Conservation (phyloP, 306 rosid species). For the Glycine soja region DNA sequence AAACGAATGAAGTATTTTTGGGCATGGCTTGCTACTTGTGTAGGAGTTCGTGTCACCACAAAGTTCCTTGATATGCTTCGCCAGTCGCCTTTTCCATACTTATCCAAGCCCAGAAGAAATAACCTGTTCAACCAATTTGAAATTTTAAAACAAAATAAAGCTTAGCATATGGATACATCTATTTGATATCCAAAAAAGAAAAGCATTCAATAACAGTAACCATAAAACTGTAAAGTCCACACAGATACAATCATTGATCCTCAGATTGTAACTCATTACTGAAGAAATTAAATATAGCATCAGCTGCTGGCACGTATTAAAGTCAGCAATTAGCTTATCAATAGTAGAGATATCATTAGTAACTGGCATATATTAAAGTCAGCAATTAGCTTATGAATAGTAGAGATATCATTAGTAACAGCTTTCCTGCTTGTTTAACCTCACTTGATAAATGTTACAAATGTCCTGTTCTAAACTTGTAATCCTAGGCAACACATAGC, state of each 20-base stretch:
- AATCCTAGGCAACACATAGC: neutral
- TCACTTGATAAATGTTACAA: neutral
- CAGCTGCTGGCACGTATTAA: neutral
- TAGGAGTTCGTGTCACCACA: conserved; percentile 95
- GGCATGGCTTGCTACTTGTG: conserved; percentile 98
- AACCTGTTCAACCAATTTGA: conserved; percentile 57
- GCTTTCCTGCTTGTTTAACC: neutral
- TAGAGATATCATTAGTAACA: neutral
- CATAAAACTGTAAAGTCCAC: conserved; percentile 20
- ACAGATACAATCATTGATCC: neutral
- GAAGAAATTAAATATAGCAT: neutral
- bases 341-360: too few species aligned
- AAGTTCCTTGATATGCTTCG: conserved; percentile 95
- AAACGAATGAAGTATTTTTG: conserved; percentile 95
- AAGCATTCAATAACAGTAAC: neutral
- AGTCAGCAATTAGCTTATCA: neutral
- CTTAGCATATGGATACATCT: neutral
- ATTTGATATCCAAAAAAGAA: neutral
- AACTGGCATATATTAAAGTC: too few species aligned
- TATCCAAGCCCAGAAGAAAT: conserved; percentile 93
- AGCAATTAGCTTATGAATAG: too few species aligned
- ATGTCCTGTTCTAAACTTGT: neutral
- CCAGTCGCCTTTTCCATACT: conserved; percentile 99
- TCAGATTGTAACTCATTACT: neutral
- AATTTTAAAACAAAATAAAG: conserved; percentile 10